Conservation (phyloP, 805 yeast species). For the Candida oleophila region DNA sequence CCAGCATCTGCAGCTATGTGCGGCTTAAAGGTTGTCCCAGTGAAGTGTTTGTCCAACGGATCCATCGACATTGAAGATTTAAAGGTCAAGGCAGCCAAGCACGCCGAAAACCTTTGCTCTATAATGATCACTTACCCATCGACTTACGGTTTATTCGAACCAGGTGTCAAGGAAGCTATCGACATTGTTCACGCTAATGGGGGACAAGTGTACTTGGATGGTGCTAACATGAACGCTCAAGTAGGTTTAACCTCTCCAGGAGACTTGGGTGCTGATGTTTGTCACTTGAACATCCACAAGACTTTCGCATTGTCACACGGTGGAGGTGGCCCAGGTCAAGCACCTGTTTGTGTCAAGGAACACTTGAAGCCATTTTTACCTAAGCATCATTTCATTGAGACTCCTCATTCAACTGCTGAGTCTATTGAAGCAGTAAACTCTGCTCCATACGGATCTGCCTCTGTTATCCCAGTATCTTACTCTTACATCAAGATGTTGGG, state of each 20-base stretch:
- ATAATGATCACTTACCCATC: constrained; percentile 97
- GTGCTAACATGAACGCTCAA: constrained; percentile 99
- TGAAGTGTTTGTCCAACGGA: constrained; percentile 83
- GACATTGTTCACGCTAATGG: constrained; percentile 83
- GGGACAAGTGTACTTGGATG: constrained; percentile 96
- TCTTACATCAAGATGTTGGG: constrained; percentile 96
- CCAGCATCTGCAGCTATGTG: constrained; percentile 99
- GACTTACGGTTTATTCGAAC: constrained; percentile 95
- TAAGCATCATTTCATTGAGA: constrained; percentile 59
- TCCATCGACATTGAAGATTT: constrained; percentile 81
- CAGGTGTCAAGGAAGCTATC: constrained; percentile 81
- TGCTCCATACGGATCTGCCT: constrained; percentile 95
- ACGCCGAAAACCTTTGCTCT: constrained; percentile 75
- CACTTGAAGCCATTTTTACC: constrained; percentile 85
- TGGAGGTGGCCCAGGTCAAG: constrained; percentile 99
- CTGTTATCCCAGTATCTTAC: constrained; percentile 90
- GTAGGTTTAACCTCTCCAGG: constrained; percentile 98
- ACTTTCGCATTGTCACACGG: constrained; percentile 98
- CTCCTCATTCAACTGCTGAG: constrained; percentile 47
- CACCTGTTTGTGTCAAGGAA: constrained; percentile 89
- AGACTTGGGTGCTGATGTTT: constrained; percentile 96
- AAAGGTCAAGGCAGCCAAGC: constrained; percentile 65
- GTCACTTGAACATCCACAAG: constrained; percentile 95
- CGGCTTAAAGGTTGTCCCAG: constrained; percentile 89
- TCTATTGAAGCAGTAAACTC: constrained; percentile 79